Conservation (phyloP, 768 basidiomycete species). For the Lactifluus piperatus region DNA sequence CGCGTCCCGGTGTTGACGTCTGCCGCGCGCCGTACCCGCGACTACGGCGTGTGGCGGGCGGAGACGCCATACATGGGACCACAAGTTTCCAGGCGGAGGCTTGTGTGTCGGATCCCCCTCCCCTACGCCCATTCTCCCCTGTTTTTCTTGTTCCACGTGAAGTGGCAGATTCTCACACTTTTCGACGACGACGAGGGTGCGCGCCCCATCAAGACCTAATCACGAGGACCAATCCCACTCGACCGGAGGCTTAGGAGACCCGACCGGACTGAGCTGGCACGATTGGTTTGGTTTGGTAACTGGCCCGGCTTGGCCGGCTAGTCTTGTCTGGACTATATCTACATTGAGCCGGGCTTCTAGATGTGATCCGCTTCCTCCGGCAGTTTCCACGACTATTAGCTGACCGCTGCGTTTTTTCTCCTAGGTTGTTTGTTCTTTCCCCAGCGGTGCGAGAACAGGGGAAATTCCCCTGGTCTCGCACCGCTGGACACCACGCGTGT, state of each 20-base stretch:
- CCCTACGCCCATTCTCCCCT: neutral
- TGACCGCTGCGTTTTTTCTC: neutral
- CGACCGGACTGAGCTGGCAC: neutral
- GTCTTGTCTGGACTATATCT: neutral
- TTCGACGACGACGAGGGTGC: neutral
- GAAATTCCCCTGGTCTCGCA: neutral
- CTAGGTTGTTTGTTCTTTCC: neutral
- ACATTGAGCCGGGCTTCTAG: neutral
- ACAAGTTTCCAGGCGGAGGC: slow-evolving; percentile 1
- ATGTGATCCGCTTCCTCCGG: neutral
- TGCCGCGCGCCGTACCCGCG: slow-evolving; percentile 7
- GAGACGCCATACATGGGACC: neutral
- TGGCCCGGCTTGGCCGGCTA: neutral
- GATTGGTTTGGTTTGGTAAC: neutral
- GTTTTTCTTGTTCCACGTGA: neutral
- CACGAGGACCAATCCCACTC: neutral
- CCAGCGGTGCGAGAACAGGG: neutral
- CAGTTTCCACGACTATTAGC: neutral
- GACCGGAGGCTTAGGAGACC: neutral
- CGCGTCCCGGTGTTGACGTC: slow-evolving; percentile 8
- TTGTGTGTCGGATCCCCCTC: slow-evolving; percentile 2
- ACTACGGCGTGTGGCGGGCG: slow-evolving; percentile 11
- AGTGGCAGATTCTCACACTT: neutral
- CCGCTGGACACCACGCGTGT: neutral
- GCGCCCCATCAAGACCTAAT: slow-evolving; percentile 1